Evolutionary conservation across 2,329 filamentous ascomycete species (phyloP), one percentile per base, ranked within the genome.

Genomic region (Iodosphaeria phyllophila): DNA sequence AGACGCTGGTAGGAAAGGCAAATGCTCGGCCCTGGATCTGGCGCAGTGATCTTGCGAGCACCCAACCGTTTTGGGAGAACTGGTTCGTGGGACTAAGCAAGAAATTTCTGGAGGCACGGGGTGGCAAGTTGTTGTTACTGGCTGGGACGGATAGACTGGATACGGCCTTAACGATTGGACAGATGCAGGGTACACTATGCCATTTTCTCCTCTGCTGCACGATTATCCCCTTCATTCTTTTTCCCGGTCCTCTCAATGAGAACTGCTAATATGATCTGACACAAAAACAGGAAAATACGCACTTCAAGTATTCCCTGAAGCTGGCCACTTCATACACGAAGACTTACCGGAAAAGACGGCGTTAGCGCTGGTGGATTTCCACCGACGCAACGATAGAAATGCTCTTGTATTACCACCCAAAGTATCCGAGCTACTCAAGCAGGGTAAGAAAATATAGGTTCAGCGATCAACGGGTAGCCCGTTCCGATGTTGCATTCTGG

Each of bases 241-340:
- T n/a, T n/a, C n/a, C n/a, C n/a, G n/a, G n/a, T n/a, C n/a, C n/a
- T n/a, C n/a, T n/a, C n/a, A n/a, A n/a, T n/a, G n/a, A n/a, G n/a
- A n/a, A n/a, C n/a, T n/a, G n/a, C n/a, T n/a, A n/a, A n/a, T n/a
- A n/a, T n/a, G n/a, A n/a, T n/a, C n/a, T n/a, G n/a, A n/a, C n/a
- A n/a, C n/a, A n/a, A n/a, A 16, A 5, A 24, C 32, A 70, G 75
- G 84, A 5, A 95, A 95, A 60, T 98, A 95, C 44, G 83, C 92
- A 29, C 57, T 98, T 22, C 79, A 92, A 38, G 84, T 98, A 5
- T 78, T 95, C 39, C 84, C 89, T 1, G 80, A 92, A 44, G 83
- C 89, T 2, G 89, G 89, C 1, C 89, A 98, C 47, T 98, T 98
- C 42, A 71, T 98, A 28, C 89, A 98, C 35, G 89, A 98, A 48